phyloP scores from a whole-genome alignment of 140 eudicot genomes.

The Oenanthe javanica region DNA sequence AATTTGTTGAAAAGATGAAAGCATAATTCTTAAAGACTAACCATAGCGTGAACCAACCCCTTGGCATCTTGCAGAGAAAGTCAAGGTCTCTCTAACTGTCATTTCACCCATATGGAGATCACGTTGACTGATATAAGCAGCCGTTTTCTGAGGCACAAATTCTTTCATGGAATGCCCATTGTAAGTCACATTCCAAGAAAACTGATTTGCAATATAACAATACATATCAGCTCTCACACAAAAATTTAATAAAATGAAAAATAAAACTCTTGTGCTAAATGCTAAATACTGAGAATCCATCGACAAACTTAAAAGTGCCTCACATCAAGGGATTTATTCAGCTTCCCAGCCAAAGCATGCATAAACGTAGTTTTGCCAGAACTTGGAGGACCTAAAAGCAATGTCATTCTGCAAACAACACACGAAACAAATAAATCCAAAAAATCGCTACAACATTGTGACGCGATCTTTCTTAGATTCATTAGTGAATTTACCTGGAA shows the following conservation, averaged over 20 bases:
- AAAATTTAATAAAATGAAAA: neutral
- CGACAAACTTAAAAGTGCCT: neutral
- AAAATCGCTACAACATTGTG: neutral
- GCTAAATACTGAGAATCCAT: neutral
- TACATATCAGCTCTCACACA: neutral
- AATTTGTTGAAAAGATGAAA: neutral
- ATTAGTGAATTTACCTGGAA: slow-evolving; percentile 33
- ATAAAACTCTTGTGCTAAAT: neutral
- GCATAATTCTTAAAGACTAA: slow-evolving; percentile 5
- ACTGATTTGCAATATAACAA: slow-evolving; percentile 16
- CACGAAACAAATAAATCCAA: neutral
- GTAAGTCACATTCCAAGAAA: slow-evolving; percentile 48
- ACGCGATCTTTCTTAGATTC: neutral
- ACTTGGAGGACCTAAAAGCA: slow-evolving; percentile 91
- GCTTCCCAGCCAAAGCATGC: slow-evolving; percentile 83
- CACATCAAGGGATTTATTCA: slow-evolving; percentile 51
- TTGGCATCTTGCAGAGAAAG: slow-evolving; percentile 69
- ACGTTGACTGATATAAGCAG: slow-evolving; percentile 77
- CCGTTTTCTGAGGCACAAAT: slow-evolving; percentile 66
- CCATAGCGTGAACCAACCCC: slow-evolving; percentile 76
- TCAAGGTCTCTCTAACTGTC: slow-evolving; percentile 82
- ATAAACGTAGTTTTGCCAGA: slow-evolving; percentile 79
- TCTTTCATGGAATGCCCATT: slow-evolving; percentile 68
- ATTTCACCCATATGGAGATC: slow-evolving; percentile 81
- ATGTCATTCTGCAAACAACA: slow-evolving; percentile 56